Conservation (phyloP, 192 early-diverging fungal genomes). For the Backusella australiensis region DNA sequence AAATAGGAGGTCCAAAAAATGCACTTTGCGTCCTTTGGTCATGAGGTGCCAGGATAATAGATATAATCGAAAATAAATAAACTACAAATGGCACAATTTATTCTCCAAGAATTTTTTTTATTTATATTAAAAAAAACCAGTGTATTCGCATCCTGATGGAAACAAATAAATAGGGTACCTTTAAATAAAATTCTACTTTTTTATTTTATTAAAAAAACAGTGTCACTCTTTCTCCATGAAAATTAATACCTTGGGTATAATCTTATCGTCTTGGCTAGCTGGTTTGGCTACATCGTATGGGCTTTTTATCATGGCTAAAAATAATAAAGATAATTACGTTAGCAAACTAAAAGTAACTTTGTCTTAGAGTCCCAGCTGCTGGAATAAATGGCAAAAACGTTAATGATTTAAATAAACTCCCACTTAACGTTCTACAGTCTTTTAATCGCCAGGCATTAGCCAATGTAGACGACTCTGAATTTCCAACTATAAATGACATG, state of each 20-base stretch:
- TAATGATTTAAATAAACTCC: background rate
- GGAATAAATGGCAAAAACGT: background rate
- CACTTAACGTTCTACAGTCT: background rate
- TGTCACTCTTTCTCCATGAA: background rate
- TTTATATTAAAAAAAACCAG: background rate
- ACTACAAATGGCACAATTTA: background rate
- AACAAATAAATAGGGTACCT: background rate
- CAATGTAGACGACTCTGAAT: background rate
- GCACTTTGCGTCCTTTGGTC: slow-evolving; percentile 5
- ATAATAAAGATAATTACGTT: background rate
- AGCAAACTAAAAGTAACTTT: background rate
- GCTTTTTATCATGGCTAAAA: background rate
- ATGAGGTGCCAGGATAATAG: background rate
- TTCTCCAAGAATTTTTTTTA: background rate
- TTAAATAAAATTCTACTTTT: background rate
- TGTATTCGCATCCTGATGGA: background rate
- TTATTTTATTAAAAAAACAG: background rate
- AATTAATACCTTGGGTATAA: background rate
- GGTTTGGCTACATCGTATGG: background rate
- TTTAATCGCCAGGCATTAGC: background rate
- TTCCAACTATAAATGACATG: background rate
- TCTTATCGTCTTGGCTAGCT: background rate
- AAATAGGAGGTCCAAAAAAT: slow-evolving; percentile 16
- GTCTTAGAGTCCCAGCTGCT: background rate
- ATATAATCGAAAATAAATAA: background rate